Evolutionary conservation across 2,329 filamentous ascomycete species (phyloP).

Genomic region (Chaetoscypha palmicola): DNA sequence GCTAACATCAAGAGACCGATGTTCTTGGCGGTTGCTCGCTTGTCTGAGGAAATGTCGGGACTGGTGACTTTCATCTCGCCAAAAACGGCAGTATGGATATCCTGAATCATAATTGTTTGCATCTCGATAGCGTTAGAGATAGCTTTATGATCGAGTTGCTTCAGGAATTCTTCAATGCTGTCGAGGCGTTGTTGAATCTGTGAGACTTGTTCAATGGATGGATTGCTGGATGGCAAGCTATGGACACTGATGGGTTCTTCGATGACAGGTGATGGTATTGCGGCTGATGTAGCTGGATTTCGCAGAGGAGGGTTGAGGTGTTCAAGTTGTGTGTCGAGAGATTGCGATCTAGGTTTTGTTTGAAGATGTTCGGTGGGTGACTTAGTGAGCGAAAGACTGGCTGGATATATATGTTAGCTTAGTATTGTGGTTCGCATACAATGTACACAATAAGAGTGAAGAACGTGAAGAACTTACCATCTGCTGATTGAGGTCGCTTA

Average conservation of each 20-base stretch:
- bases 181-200: conserved; percentile 7
- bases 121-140: conserved; percentile 3
- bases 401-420: conserved; percentile 4
- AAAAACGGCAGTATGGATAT: conserved; percentile 1
- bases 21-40: conserved; percentile 2
- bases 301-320: too few species aligned
- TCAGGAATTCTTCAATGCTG: conserved; percentile 4
- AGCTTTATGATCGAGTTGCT: not conserved
- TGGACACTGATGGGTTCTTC: not conserved
- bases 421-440: conserved; percentile 6
- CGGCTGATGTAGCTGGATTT: not conserved
- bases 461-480: conserved; percentile 2
- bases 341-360: not conserved
- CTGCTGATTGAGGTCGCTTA: not conserved
- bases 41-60: not conserved
- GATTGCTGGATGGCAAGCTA: conserved; percentile 1
- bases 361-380: not conserved
- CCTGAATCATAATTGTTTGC: conserved; percentile 6
- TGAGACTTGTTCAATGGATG: conserved; percentile 1
- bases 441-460: not conserved
- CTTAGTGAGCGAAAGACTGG: too few species aligned
- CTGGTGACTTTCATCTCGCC: not conserved
- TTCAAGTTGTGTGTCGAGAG: not conserved
- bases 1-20: conserved; percentile 4
- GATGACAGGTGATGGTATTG: not conserved